Evolutionary conservation across 805 yeast species (phyloP).

Genomic region (Wickerhamiella hasegawae): DNA sequence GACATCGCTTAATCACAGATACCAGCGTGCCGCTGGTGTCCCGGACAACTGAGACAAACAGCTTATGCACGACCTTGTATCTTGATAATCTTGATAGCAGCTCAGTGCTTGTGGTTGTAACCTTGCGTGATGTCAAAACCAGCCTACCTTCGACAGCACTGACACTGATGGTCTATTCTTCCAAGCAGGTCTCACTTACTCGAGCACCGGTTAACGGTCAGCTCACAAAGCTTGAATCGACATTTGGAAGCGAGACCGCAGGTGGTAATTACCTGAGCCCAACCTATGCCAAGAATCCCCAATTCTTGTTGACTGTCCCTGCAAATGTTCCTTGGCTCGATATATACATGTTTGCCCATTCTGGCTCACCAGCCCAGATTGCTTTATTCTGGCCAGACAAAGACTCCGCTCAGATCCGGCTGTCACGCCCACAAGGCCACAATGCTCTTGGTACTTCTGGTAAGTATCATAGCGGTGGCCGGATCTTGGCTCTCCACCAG

Average conservation of each 20-base stretch:
- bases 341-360: background rate
- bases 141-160: background rate
- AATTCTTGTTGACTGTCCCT: background rate
- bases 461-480: background rate
- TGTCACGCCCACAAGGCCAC: background rate
- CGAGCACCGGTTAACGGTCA: background rate
- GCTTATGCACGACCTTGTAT: background rate
- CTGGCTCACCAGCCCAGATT: background rate
- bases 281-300: background rate
- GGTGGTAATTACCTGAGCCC: background rate
- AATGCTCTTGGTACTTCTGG: background rate
- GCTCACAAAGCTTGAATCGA: background rate
- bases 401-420: background rate
- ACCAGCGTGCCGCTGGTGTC: background rate
- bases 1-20: background rate
- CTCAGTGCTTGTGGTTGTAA: background rate
- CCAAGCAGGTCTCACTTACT: background rate
- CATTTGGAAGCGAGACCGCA: background rate
- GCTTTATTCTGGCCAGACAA: background rate
- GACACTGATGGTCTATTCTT: background rate
- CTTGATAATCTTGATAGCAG: background rate
- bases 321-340: background rate
- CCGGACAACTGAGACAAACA: constrained; percentile 2
- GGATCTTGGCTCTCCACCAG: background rate
- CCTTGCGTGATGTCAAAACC: background rate